Base-by-base conservation (phyloP, 2,329 filamentous ascomycete genomes). In the Cladosporium colombiae region DNA sequence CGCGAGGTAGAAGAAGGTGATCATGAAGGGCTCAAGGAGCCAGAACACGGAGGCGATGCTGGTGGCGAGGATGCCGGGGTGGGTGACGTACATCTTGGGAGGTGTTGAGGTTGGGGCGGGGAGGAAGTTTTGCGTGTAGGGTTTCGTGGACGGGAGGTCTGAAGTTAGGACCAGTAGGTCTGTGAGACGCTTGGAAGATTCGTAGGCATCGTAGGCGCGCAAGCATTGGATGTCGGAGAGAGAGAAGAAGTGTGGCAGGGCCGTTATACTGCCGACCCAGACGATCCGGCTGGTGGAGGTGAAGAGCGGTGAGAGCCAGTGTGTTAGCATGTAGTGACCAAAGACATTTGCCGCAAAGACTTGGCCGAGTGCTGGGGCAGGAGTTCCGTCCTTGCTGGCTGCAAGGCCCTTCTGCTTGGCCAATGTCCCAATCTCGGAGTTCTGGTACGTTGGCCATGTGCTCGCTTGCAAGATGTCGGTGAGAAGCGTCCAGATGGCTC, bases 321-420 rank as follows among this genome's bases (percentile, higher is more conserved):
- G 93, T 18, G 87, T 87, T 27, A 99, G 87, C 74, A 97, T 81
- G 76, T 99, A 98, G 80, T 99, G 95, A 0, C 95, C 95, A 75
- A 99, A 98, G 33, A 97, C 85, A 75, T 98, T 98, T 59, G 94
- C 90, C 76, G 89, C 90, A 76, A 98, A 99, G 21, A 97, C 88
- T 70, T 92, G 85, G 3, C 92, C 93, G 0, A 99, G 81, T 5
- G 82, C 80, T 0, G 89, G 88, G 66, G 88, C 85, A 57, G 53
- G 18, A 18, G 79, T 71, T 13, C 61, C 56, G 11, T 40, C 50
- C 4, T 68, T 50, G 14, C 14, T 56, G 35, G 31, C 57, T 33
- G 33, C 53, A 27, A 27, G 29, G 16, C 84, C 80, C 74, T 93
- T 84, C 10, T 80, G 78, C 67, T 81, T 80, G n/a, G 86, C 81